These are phyloP conservation scores for Boletus pseudo-olivaceus DNA, from an alignment of 768 basidiomycete species.

Conservation along the genomic window DNA sequence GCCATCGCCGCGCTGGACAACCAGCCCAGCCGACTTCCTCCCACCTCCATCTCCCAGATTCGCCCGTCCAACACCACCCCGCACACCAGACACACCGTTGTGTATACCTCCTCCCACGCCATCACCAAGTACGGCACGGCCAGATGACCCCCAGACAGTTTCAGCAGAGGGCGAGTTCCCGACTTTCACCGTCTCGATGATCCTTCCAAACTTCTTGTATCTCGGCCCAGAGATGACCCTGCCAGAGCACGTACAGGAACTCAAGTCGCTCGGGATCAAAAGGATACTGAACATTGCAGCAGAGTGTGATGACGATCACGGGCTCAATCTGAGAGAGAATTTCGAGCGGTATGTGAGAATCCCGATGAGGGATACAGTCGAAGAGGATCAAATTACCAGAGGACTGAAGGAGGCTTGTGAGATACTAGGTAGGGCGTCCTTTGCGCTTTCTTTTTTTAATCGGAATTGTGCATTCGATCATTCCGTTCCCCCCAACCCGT, in stretches of 20 bases:
- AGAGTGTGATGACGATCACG: conserved; percentile 86
- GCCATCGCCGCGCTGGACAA: conserved; percentile 42
- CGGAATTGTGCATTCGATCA: conserved; percentile 1
- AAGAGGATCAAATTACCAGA: conserved; percentile 82
- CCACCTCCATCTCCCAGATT: conserved; percentile 31
- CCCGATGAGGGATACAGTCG: conserved; percentile 93
- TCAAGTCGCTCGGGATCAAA: conserved; percentile 74
- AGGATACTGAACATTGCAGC: conserved; percentile 88
- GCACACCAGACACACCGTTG: conserved; percentile 38
- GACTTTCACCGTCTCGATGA: conserved; percentile 80
- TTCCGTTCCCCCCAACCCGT: neutral
- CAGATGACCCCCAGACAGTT: conserved; percentile 36
- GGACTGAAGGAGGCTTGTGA: conserved; percentile 85
- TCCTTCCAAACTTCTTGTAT: conserved; percentile 87
- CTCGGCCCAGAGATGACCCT: conserved; percentile 84
- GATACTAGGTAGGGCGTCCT: conserved; percentile 65
- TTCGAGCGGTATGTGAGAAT: conserved; percentile 87
- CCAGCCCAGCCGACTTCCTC: conserved; percentile 36
- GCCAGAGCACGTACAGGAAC: conserved; percentile 69
- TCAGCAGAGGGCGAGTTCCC: conserved; percentile 48
- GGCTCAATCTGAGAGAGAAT: conserved; percentile 56
- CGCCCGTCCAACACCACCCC: conserved; percentile 32
- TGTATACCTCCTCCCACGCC: conserved; percentile 27
- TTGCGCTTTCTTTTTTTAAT: neutral
- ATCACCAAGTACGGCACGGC: conserved; percentile 63